Percentiles rank a stretch among this genome's conserved stretches.
Conservation (phyloP, 2,329 filamentous ascomycete species). For the Diplodia scrobiculata region DNA sequence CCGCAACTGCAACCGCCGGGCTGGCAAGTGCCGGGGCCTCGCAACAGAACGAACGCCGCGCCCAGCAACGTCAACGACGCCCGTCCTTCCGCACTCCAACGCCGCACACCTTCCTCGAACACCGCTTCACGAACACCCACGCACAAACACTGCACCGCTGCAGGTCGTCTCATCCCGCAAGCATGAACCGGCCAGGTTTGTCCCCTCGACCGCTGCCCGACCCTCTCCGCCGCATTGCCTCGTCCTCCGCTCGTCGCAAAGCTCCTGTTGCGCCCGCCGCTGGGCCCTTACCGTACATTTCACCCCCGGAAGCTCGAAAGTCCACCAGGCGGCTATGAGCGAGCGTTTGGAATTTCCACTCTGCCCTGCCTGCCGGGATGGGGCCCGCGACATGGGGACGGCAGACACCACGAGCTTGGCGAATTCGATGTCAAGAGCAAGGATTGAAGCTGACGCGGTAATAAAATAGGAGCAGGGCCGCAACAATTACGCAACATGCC, state of each 20-base stretch:
- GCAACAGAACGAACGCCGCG: constrained; percentile 16
- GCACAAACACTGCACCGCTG: background rate
- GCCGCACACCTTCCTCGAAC: constrained; percentile 14
- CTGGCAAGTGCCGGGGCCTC: constrained; percentile 15
- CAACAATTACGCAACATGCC: constrained; percentile 58
- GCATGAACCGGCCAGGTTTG: constrained; percentile 30
- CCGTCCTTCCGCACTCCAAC: constrained; percentile 1
- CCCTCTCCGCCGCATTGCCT: constrained; percentile 26
- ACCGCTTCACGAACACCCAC: background rate
- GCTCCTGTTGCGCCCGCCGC: constrained; percentile 1
- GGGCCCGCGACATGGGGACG: background rate
- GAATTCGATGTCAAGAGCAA: background rate
- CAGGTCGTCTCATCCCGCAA: constrained; percentile 6
- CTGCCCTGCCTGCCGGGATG: background rate
- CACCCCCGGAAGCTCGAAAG: background rate
- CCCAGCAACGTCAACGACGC: constrained; percentile 16
- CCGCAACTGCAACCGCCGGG: constrained; percentile 12
- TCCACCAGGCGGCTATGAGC: background rate
- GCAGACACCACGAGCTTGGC: background rate
- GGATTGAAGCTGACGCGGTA: constrained; percentile 4
- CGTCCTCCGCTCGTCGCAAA: constrained; percentile 26
- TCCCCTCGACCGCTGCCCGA: constrained; percentile 20
- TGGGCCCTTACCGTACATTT: background rate
- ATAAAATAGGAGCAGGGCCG: constrained; percentile 49
- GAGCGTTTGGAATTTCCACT: background rate